Evolutionary conservation across 768 basidiomycete species (phyloP).

Genomic region (Suillus bovinus): DNA sequence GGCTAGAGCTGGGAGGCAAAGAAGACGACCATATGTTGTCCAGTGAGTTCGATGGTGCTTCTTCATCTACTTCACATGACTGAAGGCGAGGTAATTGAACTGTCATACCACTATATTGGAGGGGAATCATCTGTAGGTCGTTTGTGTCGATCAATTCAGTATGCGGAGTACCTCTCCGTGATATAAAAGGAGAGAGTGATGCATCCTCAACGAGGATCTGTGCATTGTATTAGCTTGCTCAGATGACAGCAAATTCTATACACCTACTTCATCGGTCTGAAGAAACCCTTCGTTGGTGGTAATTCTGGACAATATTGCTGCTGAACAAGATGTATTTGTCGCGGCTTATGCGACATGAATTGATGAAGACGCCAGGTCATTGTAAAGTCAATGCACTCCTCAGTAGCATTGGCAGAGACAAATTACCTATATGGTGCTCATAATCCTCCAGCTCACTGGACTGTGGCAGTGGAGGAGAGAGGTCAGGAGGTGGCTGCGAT

Average conservation of each 20-base stretch:
- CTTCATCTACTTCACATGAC: not conserved
- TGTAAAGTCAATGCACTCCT: not conserved
- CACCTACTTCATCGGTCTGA: not conserved
- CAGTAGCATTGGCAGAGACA: not conserved
- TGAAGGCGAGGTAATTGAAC: not conserved
- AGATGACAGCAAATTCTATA: not conserved
- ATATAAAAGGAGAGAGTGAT: not conserved
- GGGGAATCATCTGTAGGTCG: not conserved
- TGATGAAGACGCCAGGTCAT: not conserved
- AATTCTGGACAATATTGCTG: not conserved
- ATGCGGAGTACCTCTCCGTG: not conserved
- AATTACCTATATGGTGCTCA: not conserved
- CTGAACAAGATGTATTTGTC: not conserved
- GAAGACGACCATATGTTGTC: conserved; percentile 20
- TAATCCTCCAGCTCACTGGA: not conserved
- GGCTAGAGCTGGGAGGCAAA: conserved; percentile 48
- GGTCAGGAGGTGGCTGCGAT: not conserved
- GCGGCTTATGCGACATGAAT: not conserved
- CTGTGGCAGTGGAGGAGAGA: not conserved
- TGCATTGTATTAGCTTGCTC: not conserved
- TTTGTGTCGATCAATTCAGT: not conserved
- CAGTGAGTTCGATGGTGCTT: not conserved
- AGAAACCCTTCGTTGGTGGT: not conserved
- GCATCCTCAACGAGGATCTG: not conserved
- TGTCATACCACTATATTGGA: not conserved